Conservation (phyloP, 495 filamentous ascomycete species). For the Penicillium waksmanii region DNA sequence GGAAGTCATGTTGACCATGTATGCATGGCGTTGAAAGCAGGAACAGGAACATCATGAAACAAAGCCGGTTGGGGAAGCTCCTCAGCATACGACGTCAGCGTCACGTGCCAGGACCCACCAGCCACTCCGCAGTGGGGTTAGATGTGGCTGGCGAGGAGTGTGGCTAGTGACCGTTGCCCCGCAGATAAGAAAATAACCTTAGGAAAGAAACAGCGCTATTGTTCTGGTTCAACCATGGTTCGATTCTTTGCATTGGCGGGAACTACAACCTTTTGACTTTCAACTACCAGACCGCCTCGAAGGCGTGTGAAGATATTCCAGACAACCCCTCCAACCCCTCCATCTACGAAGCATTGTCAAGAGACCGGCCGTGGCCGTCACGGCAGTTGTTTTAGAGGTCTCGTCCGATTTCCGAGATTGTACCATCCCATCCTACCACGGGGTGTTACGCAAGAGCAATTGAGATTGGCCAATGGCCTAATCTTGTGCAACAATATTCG, state of each 20-base stretch:
- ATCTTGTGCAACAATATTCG: conserved; percentile 10
- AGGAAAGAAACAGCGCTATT: not conserved
- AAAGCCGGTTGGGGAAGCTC: conserved; percentile 27
- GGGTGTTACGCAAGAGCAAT: conserved; percentile 8
- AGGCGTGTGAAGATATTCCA: not conserved
- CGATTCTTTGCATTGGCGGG: not conserved
- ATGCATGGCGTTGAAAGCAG: conserved; percentile 31
- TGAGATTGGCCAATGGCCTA: not conserved
- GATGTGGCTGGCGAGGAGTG: not conserved
- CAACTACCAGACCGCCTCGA: conserved; percentile 3
- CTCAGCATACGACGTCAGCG: conserved; percentile 24
- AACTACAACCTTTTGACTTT: not conserved
- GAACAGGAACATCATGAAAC: not conserved
- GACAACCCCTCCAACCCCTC: not conserved
- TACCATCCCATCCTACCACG: conserved; percentile 9
- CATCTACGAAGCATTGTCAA: too few species aligned
- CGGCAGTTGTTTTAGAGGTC: not conserved
- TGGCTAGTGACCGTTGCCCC: conserved; percentile 3
- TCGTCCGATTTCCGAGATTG: conserved; percentile 1
- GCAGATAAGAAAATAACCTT: not conserved
- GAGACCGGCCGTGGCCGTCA: too few species aligned
- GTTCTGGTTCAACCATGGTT: not conserved
- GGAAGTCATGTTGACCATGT: conserved; percentile 36
- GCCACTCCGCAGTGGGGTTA: conserved; percentile 11
- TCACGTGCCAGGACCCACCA: conserved; percentile 26